These are phyloP conservation scores for Prunus salicina DNA, from an alignment of 306 rosid genomes.

Conservation along the genomic window DNA sequence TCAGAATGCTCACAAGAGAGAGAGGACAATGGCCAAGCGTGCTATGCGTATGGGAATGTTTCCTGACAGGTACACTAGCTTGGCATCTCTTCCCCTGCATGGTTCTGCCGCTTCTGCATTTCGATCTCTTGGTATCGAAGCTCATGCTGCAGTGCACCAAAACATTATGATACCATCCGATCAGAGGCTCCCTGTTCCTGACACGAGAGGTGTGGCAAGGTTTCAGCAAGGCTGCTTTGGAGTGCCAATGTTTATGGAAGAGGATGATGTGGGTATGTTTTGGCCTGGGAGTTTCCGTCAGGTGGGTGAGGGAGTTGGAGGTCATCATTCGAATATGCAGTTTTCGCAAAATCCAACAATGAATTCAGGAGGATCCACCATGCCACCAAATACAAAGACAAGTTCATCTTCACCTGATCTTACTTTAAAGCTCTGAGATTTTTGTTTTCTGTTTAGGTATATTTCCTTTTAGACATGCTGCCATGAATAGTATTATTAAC, in stretches of 20 bases:
- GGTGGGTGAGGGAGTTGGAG: conserved; percentile 36
- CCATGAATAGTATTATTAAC: conserved; percentile 21
- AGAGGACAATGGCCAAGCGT: conserved; percentile 85
- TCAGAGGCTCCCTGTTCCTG: conserved; percentile 36
- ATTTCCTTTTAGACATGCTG: conserved; percentile 19
- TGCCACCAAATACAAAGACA: conserved; percentile 38
- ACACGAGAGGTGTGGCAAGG: conserved; percentile 52
- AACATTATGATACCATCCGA: conserved; percentile 29
- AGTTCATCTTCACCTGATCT: conserved; percentile 68
- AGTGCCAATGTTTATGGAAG: conserved; percentile 49
- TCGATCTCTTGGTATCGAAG: conserved; percentile 68
- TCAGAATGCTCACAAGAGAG: conserved; percentile 91
- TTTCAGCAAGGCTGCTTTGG: conserved; percentile 50
- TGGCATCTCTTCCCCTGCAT: conserved; percentile 81
- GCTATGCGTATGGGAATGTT: conserved; percentile 78
- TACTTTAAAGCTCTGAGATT: conserved; percentile 63
- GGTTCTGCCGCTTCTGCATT: conserved; percentile 80
- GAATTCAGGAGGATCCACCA: conserved; percentile 26
- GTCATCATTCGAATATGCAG: conserved; percentile 20
- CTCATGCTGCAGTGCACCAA: conserved; percentile 70
- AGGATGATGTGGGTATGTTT: conserved; percentile 51
- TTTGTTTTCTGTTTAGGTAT: conserved; percentile 15
- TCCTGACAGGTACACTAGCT: conserved; percentile 57
- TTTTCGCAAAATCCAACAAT: conserved; percentile 27
- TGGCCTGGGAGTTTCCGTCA: conserved; percentile 94